These are phyloP conservation scores for Microsporum ferrugineum DNA, from an alignment of 2,329 filamentous ascomycete species.

Conservation along the genomic window DNA sequence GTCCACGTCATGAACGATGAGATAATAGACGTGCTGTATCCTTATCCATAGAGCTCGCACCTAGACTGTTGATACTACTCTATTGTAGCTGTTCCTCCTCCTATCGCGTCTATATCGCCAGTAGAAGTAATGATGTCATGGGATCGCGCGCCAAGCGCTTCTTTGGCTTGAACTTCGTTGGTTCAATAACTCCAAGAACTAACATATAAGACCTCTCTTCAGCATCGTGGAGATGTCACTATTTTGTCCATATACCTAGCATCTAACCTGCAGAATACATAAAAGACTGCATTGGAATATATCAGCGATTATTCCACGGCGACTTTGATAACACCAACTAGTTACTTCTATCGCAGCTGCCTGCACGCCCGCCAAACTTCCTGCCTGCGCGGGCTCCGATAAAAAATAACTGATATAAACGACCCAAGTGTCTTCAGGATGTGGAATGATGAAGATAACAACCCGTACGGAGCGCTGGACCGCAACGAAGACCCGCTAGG, in stretches of 20 bases:
- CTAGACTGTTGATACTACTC: not conserved
- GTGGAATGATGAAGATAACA: conserved; percentile 99
- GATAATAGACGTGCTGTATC: not conserved
- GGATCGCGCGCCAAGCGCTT: not conserved
- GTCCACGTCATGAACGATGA: not conserved
- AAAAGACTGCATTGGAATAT: not conserved
- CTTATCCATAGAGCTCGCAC: not conserved
- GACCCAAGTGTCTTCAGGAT: conserved; percentile 38
- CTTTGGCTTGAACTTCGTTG: not conserved
- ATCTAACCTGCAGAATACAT: not conserved
- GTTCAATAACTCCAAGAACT: not conserved
- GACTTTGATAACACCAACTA: not conserved
- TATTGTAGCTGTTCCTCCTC: not conserved
- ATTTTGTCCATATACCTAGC: not conserved
- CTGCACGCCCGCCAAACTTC: not conserved
- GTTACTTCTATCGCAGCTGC: not conserved
- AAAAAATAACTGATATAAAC: not conserved
- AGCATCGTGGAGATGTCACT: no score
- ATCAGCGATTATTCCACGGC: not conserved
- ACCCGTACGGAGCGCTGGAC: conserved; percentile 91
- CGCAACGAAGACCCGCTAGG: conserved; percentile 63
- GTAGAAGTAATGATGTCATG: not conserved
- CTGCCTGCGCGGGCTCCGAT: not conserved
- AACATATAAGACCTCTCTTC: not conserved
- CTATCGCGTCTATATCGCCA: not conserved